Percentiles rank a stretch among this genome's conserved stretches.
These are phyloP conservation scores for Volvox reticuliferus DNA, from an alignment of 139 green algal genomes.

Conservation along the genomic window DNA sequence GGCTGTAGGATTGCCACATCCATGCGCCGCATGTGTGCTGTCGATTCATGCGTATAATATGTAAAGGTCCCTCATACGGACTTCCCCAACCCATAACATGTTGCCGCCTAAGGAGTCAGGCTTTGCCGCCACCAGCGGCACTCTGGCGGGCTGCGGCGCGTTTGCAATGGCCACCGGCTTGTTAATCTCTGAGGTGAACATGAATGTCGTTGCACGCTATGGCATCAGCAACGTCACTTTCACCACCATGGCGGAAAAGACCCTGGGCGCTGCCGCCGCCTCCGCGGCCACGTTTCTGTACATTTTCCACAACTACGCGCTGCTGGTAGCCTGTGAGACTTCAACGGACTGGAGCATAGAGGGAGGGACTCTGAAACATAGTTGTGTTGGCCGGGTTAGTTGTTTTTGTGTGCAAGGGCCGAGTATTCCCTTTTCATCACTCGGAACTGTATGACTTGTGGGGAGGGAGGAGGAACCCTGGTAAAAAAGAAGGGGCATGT, in stretches of 20 bases:
- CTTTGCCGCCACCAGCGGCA: constrained; percentile 63
- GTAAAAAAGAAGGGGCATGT: too few species aligned
- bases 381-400: too few species aligned
- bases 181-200: constrained; percentile 72
- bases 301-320: constrained; percentile 79
- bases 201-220: constrained; percentile 50
- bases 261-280: constrained; percentile 68
- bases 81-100: too few species aligned
- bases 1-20: too few species aligned
- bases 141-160: constrained; percentile 46
- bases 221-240: constrained; percentile 13
- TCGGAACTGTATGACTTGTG: too few species aligned
- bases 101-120: constrained; percentile 51
- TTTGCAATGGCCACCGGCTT: constrained; percentile 68
- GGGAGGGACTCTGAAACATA: too few species aligned
- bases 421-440: too few species aligned
- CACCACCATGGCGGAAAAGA: constrained; percentile 63
- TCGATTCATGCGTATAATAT: too few species aligned
- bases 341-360: neutral
- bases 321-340: constrained; percentile 76
- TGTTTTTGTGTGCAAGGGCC: too few species aligned
- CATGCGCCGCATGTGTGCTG: too few species aligned
- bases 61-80: too few species aligned
- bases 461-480: too few species aligned
- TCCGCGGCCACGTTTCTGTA: constrained; percentile 62